Evolutionary conservation across 2,329 filamentous ascomycete genomes (phyloP).

Genomic region (Arthrobotrys iridis): DNA sequence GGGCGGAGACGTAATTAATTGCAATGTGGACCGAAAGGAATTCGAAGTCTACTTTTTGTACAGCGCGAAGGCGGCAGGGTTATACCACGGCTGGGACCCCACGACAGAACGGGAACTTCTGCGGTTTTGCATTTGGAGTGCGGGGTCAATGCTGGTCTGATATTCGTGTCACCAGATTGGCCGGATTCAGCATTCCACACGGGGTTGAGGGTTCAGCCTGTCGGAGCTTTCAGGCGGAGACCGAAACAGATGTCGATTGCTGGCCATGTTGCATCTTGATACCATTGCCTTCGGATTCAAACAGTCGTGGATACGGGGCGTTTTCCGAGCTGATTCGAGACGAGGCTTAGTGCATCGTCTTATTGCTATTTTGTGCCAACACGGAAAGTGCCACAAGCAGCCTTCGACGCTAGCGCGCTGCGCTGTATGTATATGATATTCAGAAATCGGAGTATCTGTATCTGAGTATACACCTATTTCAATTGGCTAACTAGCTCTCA

Average conservation of each 20-base stretch:
- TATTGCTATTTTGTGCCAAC: constrained; percentile 12
- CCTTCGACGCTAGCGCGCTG: too few species aligned
- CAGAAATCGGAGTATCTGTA: too few species aligned
- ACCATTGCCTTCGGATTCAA: not conserved
- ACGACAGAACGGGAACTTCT: constrained; percentile 21
- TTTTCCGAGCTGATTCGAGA: constrained; percentile 15
- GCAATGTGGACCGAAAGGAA: not conserved
- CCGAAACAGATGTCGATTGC: constrained; percentile 3
- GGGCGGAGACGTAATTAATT: not conserved
- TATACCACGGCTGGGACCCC: not conserved
- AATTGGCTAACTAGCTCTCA: too few species aligned
- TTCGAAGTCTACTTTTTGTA: constrained; percentile 14
- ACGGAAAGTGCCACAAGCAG: constrained; percentile 12
- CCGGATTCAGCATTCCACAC: not conserved
- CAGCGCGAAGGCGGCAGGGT: not conserved
- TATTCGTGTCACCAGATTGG: constrained; percentile 3
- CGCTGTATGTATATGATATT: too few species aligned
- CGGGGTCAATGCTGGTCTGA: constrained; percentile 30
- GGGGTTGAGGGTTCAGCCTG: not conserved
- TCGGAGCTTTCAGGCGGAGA: constrained; percentile 1
- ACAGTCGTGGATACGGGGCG: not conserved
- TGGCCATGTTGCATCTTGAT: constrained; percentile 12
- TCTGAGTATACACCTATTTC: too few species aligned
- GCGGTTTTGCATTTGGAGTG: constrained; percentile 14
- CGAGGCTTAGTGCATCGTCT: not conserved